Base-by-base conservation (phyloP, 208 protist genomes). In the Crithidia brevicula region DNA sequence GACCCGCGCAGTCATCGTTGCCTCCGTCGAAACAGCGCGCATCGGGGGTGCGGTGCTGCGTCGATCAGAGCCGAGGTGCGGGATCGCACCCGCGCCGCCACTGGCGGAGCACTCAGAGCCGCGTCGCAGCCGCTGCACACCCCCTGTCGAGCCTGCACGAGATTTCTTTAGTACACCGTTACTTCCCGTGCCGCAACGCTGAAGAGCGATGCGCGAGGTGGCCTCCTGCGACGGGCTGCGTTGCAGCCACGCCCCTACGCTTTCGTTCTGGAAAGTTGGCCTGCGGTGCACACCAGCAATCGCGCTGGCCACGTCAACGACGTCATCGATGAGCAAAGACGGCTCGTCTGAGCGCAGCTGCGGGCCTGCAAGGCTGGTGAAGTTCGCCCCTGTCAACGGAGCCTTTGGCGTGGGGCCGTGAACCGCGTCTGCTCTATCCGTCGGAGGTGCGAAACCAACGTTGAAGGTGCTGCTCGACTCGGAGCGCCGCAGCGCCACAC, bases 311-410 rank as follows among this genome's bases (percentile, higher is more conserved):
- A 27, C 50, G 15, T 30, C 49, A 3, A 33, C 46, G 11, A 34
- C 23, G 30, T 57, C 61, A 6, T 57, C 69, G 5, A 43, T 20
- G 11, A 69, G 27, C 15, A 69, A 27, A 42, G 69, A 75, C 18
- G 36, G 43, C 25, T 75, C 69, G 0, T 23, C 43, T 11, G 43
- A 58, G 31, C 10, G 60, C 51, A 65, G 43, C 33, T 27, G 53
- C 34, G 45, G 43, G 2, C 45, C 43, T n/a, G 69, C 61, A 8
- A 75, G 36, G 38, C 36, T 75, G 4, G 69, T 59, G 16, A 63
- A 50, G 61, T 46, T 61, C 6, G 53, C 34, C 0, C 4, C 7
- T 16, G n/a, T 47, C 36, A 31, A 20, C 36, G 36, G 34, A 10
- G 34, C 5, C 10, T 57, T 57, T n/a, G 51, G 25, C 20, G 53